Evolutionary conservation across 2,329 filamentous ascomycete genomes (phyloP), one percentile per base, ranked within the genome.

Genomic region (Colletotrichum sojae): DNA sequence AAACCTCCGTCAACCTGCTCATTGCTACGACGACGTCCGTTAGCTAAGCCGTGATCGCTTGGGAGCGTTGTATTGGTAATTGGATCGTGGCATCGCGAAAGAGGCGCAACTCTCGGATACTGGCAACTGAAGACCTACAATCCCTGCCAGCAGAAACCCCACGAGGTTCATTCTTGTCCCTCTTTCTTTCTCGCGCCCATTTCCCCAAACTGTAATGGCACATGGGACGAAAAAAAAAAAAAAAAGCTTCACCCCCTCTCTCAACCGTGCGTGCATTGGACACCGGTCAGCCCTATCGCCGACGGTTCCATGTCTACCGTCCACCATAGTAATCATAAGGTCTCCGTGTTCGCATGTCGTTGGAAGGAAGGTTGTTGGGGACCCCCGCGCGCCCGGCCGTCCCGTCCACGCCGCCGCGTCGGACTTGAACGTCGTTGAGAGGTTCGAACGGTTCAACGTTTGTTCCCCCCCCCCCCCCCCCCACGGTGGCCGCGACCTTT

Each of bases 151-250:
- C 18, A 8, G n/a, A 36, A 36, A 36, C 31, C 31, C 31, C 31
- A 9, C 31, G 31, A 36, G 4, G 10, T 36, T 36, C 31, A 2
- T 36, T 9, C 5, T 10, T 10, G 31, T 36, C 31, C 8, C 31
- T 36, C 8, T 1, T 31, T 9, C 31, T 36, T 10, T 36, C 31
- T 36, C 6, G 31, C 31, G 31, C 31, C 10, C 31, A 36, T 36
- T 9, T 10, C 5, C 31, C 10, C 31, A 36, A 9, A 36, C 31
- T 36, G 31, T 36, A 36, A 36, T 8, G 31, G 25, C 45, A 57
- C 63, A 64, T 58, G 66, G 53, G 48, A 60, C 18, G 59, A 65
- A 65, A 45, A 61, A 45, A 67, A 67, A 43, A 53, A 65, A 65
- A 45, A 61, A 45, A 67, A 67, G 49, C 54, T 66, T 51, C 55